phyloP scores from a whole-genome alignment of 768 basidiomycete species.

The Pholiota conissans region DNA sequence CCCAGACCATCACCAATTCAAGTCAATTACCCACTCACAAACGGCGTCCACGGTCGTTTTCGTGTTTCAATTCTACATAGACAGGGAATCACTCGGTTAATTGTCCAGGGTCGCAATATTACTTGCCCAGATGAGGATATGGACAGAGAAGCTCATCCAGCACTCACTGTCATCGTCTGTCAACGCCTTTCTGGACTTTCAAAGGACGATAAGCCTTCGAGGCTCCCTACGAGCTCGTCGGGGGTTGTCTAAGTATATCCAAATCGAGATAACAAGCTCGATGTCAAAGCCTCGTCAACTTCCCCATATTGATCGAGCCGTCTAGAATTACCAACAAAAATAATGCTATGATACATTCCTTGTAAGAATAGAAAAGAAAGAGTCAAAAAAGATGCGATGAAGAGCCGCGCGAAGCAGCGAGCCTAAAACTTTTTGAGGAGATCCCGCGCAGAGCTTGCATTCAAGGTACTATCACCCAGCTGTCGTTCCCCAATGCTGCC shows the following conservation, averaged over 20 bases:
- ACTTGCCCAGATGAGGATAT: too few species aligned
- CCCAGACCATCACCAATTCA: conserved; percentile 2
- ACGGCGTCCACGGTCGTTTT: not conserved
- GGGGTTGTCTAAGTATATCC: not conserved
- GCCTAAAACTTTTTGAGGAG: conserved; percentile 34
- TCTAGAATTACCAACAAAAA: not conserved
- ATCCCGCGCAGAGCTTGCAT: conserved; percentile 37
- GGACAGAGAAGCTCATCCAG: too few species aligned
- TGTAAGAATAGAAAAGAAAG: conserved; percentile 17
- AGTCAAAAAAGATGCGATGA: conserved; percentile 7
- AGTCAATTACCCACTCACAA: not conserved
- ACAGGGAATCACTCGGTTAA: not conserved
- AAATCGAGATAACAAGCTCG: not conserved
- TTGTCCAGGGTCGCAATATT: not conserved
- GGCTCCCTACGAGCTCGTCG: not conserved
- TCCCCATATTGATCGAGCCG: not conserved
- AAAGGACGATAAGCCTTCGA: not conserved
- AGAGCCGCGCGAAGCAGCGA: not conserved
- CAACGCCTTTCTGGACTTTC: too few species aligned
- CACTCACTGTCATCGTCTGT: not conserved
- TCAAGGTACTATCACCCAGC: conserved; percentile 13
- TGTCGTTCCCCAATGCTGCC: conserved; percentile 4
- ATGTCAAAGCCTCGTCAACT: not conserved
- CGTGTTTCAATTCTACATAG: not conserved
- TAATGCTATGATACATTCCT: conserved; percentile 16